Conservation (phyloP, 352 stramenopile genomes). For the Phytophthora pinifolia region DNA sequence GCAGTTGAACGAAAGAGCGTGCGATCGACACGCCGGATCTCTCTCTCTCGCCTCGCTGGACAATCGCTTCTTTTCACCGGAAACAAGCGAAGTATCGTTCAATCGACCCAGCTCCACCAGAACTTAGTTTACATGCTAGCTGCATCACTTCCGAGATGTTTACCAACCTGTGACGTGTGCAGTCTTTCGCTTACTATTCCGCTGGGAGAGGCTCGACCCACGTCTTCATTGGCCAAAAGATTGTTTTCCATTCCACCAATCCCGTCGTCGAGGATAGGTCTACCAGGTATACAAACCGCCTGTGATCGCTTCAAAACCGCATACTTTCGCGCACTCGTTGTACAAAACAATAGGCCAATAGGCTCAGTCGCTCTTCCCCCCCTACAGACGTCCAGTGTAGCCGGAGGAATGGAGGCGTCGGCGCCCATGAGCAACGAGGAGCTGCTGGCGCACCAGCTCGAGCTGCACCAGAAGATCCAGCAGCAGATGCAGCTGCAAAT, state of each 20-base stretch:
- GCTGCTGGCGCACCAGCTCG: constrained; percentile 75
- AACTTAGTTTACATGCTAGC: no score
- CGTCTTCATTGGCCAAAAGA: not conserved
- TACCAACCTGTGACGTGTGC: constrained; percentile 7
- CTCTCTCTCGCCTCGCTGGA: constrained; percentile 8
- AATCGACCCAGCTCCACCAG: no score
- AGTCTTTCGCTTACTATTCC: not conserved
- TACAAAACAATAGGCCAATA: constrained; percentile 12
- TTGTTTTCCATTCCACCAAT: constrained; percentile 14
- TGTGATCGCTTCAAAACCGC: constrained; percentile 5
- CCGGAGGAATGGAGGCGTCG: constrained; percentile 14
- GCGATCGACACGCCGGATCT: constrained; percentile 26
- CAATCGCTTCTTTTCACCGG: not conserved
- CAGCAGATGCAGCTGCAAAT: constrained; percentile 87
- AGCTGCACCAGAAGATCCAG: constrained; percentile 85
- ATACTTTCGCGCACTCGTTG: constrained; percentile 20
- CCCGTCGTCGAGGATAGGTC: constrained; percentile 1
- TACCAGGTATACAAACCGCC: not conserved
- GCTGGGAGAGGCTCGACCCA: constrained; percentile 6
- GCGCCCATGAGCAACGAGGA: constrained; percentile 74
- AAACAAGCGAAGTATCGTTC: no score
- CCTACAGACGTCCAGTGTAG: constrained; percentile 12
- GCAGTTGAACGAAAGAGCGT: constrained; percentile 4
- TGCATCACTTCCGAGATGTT: no score
- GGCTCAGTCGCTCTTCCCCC: constrained; percentile 18